Percentiles rank a stretch among this genome's conserved stretches.
phyloP scores from a whole-genome alignment of 441 rosid species.

The Flueggea neowawraea region DNA sequence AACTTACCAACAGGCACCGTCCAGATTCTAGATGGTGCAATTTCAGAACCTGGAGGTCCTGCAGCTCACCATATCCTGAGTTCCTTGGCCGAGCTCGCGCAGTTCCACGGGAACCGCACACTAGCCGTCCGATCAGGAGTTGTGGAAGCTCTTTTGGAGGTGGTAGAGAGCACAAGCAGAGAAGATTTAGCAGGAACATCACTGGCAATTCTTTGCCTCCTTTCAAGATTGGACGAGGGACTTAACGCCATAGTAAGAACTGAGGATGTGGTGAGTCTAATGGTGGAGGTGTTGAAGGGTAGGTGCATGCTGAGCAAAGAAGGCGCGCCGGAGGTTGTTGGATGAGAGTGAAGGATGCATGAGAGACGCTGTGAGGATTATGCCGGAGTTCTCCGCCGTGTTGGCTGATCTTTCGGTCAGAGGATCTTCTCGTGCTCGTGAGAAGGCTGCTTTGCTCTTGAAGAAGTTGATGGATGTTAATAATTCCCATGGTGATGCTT shows the following conservation, averaged over 20 bases:
- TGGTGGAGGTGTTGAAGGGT: slow-evolving; percentile 42
- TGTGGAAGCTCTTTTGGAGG: slow-evolving; percentile 27
- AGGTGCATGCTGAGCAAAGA: slow-evolving; percentile 56
- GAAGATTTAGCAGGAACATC: slow-evolving; percentile 47
- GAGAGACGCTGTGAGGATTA: slow-evolving; percentile 33
- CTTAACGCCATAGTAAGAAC: slow-evolving; percentile 29
- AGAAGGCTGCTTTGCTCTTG: slow-evolving; percentile 39
- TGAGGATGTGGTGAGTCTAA: slow-evolving; percentile 35
- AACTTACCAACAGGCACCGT: slow-evolving; percentile 32
- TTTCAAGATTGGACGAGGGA: slow-evolving; percentile 53
- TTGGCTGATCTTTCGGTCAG: slow-evolving; percentile 54
- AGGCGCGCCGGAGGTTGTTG: slow-evolving; percentile 53
- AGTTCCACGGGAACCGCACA: slow-evolving; percentile 65
- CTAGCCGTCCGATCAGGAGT: slow-evolving; percentile 51
- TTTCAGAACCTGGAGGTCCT: slow-evolving; percentile 18
- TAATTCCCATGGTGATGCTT: slow-evolving; percentile 16
- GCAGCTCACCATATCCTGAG: slow-evolving; percentile 45
- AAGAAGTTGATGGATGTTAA: slow-evolving; percentile 41
- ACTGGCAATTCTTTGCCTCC: slow-evolving; percentile 34
- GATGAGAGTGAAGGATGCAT: slow-evolving; percentile 55
- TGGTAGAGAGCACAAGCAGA: slow-evolving; percentile 12
- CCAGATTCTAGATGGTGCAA: slow-evolving; percentile 31
- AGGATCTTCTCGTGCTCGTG: slow-evolving; percentile 51
- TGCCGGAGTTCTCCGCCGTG: slow-evolving; percentile 32
- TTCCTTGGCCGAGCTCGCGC: slow-evolving; percentile 54